A percentile compares a stretch with the other conserved stretches of the same genome.
phyloP scores from a whole-genome alignment of 2,329 filamentous ascomycete genomes.

The Bipolaris zeicola region DNA sequence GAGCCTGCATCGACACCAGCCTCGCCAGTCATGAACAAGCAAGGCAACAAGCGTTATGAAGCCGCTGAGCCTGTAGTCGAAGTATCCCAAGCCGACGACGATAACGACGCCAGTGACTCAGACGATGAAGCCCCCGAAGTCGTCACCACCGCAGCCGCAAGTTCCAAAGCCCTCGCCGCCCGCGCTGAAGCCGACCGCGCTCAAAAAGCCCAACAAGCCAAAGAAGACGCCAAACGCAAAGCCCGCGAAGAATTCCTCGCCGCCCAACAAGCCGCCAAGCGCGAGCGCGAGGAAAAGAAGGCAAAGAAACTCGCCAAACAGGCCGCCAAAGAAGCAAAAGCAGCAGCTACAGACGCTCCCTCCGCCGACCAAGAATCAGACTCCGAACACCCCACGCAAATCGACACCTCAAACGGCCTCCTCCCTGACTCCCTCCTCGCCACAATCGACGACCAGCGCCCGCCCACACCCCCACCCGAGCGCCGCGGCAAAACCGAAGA shows the following conservation, averaged over 20 bases:
- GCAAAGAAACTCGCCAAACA: constrained; percentile 36
- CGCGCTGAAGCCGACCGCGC: constrained; percentile 41
- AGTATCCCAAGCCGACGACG: constrained; percentile 17
- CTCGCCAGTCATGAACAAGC: constrained; percentile 12
- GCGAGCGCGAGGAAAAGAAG: constrained; percentile 36
- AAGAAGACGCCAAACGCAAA: constrained; percentile 33
- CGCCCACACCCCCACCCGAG: constrained; percentile 52
- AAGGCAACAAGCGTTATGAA: constrained; percentile 23
- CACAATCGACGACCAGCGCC: constrained; percentile 51
- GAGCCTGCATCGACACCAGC: constrained; percentile 27
- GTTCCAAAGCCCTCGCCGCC: constrained; percentile 33
- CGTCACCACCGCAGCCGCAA: constrained; percentile 41
- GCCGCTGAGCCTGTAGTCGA: constrained; percentile 9
- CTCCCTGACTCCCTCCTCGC: constrained; percentile 59
- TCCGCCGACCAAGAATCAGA: constrained; percentile 12
- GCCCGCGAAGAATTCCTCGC: constrained; percentile 41
- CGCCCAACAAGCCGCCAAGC: constrained; percentile 42
- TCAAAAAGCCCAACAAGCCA: constrained; percentile 34
- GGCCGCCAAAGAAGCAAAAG: constrained; percentile 20
- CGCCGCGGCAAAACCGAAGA: constrained; percentile 26
- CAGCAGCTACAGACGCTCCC: background rate
- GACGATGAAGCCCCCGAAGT: constrained; percentile 50
- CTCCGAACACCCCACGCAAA: constrained; percentile 7
- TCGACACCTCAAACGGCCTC: constrained; percentile 53
- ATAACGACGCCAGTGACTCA: constrained; percentile 37